Conservation (phyloP, 805 yeast species). For the Wickerhamomyces ciferrii region DNA sequence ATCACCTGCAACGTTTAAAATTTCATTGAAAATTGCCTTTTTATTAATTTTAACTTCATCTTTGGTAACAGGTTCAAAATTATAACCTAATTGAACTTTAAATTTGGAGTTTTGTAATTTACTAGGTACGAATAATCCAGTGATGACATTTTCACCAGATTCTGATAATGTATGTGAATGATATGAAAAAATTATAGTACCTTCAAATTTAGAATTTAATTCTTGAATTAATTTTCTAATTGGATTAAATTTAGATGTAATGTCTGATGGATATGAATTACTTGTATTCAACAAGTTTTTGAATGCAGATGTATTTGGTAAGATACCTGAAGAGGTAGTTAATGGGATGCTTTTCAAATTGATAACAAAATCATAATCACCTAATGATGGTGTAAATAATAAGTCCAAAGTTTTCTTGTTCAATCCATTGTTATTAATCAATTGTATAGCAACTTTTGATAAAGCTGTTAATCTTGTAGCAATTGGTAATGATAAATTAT, state of each 20-base stretch:
- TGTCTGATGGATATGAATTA: conserved; percentile 27
- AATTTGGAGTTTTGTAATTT: conserved; percentile 58
- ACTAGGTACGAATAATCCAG: conserved; percentile 78
- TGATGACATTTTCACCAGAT: conserved; percentile 56
- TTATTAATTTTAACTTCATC: conserved; percentile 58
- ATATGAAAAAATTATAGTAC: conserved; percentile 65
- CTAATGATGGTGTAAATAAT: conserved; percentile 74
- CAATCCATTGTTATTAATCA: conserved; percentile 43
- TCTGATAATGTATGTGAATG: conserved; percentile 47
- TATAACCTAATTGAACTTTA: conserved; percentile 73
- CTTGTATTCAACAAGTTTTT: conserved; percentile 45
- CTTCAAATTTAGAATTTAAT: conserved; percentile 56
- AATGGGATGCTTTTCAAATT: conserved; percentile 43
- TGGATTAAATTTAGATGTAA: conserved; percentile 53
- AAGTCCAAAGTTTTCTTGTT: conserved; percentile 38
- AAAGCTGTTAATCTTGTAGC: conserved; percentile 86
- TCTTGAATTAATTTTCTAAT: conserved; percentile 55
- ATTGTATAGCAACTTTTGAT: conserved; percentile 64
- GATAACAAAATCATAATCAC: conserved; percentile 81
- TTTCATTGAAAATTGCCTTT: conserved; percentile 70
- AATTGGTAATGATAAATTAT: conserved; percentile 60
- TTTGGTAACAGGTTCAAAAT: conserved; percentile 55
- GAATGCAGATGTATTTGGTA: conserved; percentile 40
- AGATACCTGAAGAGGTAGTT: conserved; percentile 48
- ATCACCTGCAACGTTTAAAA: conserved; percentile 65